phyloP scores from a whole-genome alignment of 768 basidiomycete genomes.

The Sporobolomyces pararoseus region DNA sequence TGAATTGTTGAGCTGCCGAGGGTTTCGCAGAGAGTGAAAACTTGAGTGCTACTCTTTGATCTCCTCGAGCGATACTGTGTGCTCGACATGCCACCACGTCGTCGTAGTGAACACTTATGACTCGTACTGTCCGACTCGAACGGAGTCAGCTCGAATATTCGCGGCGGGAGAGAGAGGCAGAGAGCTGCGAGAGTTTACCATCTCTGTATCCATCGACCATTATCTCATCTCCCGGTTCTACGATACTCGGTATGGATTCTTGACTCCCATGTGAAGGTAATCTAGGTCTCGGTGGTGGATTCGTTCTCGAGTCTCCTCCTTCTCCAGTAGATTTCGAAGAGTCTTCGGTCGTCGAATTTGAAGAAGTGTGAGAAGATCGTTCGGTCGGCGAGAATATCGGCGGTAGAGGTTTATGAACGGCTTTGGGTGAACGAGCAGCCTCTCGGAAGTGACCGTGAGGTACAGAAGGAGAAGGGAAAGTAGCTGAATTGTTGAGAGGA shows the following conservation, averaged over 20 bases:
- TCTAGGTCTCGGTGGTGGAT: not conserved
- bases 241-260: not conserved
- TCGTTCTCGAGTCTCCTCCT: not conserved
- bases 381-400: not conserved
- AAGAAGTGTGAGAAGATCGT: not conserved
- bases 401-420: not conserved
- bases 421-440: conserved; percentile 4
- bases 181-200: conserved; percentile 1
- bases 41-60: conserved; percentile 29
- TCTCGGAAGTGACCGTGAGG: conserved; percentile 9
- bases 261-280: not conserved
- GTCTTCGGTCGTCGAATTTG: not conserved
- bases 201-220: conserved; percentile 32
- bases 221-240: conserved; percentile 28
- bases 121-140: not conserved
- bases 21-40: conserved; percentile 29
- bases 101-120: conserved; percentile 36
- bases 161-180: not conserved
- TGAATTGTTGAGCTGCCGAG: conserved; percentile 31
- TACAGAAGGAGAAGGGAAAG: not conserved
- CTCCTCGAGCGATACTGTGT: conserved; percentile 19
- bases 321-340: not conserved
- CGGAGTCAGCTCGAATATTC: not conserved
- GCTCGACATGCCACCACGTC: conserved; percentile 37
- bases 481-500: not conserved